Base-by-base conservation (phyloP, 352 stramenopile genomes). In the Elongisporangium anandrum region DNA sequence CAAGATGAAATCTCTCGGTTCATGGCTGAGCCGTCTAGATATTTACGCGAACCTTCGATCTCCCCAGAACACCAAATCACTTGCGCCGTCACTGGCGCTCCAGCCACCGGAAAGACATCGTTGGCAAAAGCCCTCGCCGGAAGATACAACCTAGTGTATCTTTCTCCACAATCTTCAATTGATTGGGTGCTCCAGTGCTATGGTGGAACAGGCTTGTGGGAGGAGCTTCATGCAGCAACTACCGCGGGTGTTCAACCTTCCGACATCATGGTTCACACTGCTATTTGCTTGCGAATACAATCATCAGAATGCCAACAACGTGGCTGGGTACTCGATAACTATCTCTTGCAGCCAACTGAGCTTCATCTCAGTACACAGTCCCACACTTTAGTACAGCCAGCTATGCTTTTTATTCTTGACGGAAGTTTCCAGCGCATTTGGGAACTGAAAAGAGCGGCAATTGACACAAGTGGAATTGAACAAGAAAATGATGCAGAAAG, bases 241-340 rank as follows among this genome's bases (percentile, higher is more conserved):
- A n/a, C 17, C 66, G 26, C 51, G 34, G 55, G 61, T 39, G 22
- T 64, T 54, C 20, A 50, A n/a, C 68, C 80, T 48, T 19, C 50
- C 7, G 57, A 53, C 0, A 34, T 70, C 4, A 17, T 12, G 17
- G 65, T 69, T 4, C 65, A 83, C 29, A 69, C 75, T 13, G 79
- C 66, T 0, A 66, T 92, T 17, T 58, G 61, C 50, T 54, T 60
- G 61, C 76, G 82, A 15, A 56, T 92, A 47, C 71, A 73, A 19
- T 79, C 74, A 2, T 74, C 78, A 3, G 80, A 92, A 12, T 92
- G 82, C 24, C 73, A 87, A 16, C 55, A 64, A 6, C 54, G 64
- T 54, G 82, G 82, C 17, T 92, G 80, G 80, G 72, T 87, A 22
- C 68, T 92, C 9, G 78, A 90, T 45, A 75, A 76, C 15, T 88